Evolutionary conservation across 2,329 filamentous ascomycete genomes (phyloP).

Genomic region (Neospermospora avenae): DNA sequence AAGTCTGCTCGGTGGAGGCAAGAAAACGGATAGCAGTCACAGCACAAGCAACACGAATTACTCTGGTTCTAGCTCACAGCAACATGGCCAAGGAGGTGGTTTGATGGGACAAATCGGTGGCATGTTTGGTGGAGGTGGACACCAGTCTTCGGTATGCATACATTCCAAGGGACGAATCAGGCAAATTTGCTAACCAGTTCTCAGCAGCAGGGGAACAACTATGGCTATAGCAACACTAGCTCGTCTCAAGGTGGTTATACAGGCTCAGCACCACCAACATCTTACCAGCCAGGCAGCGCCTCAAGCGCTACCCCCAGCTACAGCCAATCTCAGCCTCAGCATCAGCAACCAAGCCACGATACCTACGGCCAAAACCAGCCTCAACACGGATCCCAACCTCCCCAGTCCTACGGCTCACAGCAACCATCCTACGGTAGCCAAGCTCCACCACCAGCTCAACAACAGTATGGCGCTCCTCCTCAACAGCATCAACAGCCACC

Average conservation of each 20-base stretch:
- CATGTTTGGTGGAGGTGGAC: slow-evolving; percentile 30
- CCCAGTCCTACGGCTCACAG: slow-evolving; percentile 12
- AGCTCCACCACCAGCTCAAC: background rate
- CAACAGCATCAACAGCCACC: slow-evolving; percentile 18
- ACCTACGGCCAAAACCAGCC: slow-evolving; percentile 10
- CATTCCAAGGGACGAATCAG: background rate
- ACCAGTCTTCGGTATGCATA: slow-evolving; percentile 22
- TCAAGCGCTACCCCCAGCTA: slow-evolving; percentile 14
- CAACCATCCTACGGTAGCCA: slow-evolving; percentile 6
- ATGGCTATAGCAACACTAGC: slow-evolving; percentile 56
- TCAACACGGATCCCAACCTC: slow-evolving; percentile 11
- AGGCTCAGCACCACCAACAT: slow-evolving; percentile 59
- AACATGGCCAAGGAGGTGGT: slow-evolving; percentile 30
- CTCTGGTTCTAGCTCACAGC: slow-evolving; percentile 34
- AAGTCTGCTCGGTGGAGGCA: slow-evolving; percentile 53
- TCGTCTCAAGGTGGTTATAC: slow-evolving; percentile 51
- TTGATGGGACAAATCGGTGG: slow-evolving; percentile 32
- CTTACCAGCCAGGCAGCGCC: slow-evolving; percentile 47
- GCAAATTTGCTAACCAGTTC: background rate
- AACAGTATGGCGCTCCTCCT: slow-evolving; percentile 15
- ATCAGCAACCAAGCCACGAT: slow-evolving; percentile 11
- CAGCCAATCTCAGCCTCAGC: slow-evolving; percentile 9
- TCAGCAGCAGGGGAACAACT: slow-evolving; percentile 47
- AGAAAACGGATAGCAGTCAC: slow-evolving; percentile 35
- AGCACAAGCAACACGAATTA: slow-evolving; percentile 40